Evolutionary conservation across 768 basidiomycete species (phyloP), one percentile per base, ranked within the genome.

Genomic region (Russula foetens): DNA sequence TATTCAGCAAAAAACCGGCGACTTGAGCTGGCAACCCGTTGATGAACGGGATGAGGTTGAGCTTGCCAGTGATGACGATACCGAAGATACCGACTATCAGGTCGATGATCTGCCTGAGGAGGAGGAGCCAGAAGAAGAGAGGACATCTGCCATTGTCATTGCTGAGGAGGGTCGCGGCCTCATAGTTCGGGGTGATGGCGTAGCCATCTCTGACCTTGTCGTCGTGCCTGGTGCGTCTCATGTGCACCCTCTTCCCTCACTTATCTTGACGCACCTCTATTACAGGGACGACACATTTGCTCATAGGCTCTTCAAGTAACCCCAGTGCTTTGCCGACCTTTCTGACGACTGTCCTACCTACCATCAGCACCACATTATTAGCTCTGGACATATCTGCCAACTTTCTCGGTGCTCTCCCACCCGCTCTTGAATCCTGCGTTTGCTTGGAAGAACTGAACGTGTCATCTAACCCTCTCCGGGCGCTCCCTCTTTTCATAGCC

Each of bases 321-420:
- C 90, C 89, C 39, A 90, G 85, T 67, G 83, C 81, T 53, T 81
- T 98, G 58, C 87, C 90, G 21, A 68, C 81, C 2, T 91, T 95
- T 70, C 79, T 98, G 57, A 79, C 84, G 12, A 76, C 71, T 54
- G 77, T 79, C 7, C 75, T 98, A 3, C 90, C 91, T 26, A 81
- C 83, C 63, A 89, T 95, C 60, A 78, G 81, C 47, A 76, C 80
- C 53, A 86, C 90, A 28, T 81, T 99, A 46, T 84, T 99, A 59
- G 93, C 91, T 11, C 82, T 98, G 47, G 97, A 99, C 73, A 88
- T 99, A 44, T 94, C 93, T 35, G 84, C 85, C 64, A 95, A 95
- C 71, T 88, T 88, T 67, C 80, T 96, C 49, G 82, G 83, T 45
- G 87, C 88, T 38, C 75, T 99, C 48, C 94, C 97, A 12, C 85